Conservation (phyloP, 306 rosid species). For the Prunus dulcis region DNA sequence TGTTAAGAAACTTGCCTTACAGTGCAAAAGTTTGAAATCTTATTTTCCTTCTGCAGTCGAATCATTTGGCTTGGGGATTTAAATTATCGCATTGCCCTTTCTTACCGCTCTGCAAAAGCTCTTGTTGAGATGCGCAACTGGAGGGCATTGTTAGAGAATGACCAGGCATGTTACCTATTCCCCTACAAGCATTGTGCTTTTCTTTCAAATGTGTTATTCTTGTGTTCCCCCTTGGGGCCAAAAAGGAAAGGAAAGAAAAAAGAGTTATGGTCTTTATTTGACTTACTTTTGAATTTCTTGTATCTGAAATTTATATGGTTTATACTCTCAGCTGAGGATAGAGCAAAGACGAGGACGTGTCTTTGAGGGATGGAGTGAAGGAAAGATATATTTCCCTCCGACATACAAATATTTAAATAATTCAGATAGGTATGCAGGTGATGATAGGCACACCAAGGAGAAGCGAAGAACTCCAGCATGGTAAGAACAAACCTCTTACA, state of each 20-base stretch:
- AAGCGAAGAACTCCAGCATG: conserved; percentile 99
- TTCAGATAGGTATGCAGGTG: conserved; percentile 95
- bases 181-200: background rate
- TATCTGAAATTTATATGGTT: conserved; percentile 27
- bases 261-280: conserved; percentile 4
- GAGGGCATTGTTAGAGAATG: conserved; percentile 81
- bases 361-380: conserved; percentile 91
- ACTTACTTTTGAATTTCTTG: conserved; percentile 14
- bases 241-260: conserved; percentile 6
- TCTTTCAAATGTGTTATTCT: background rate
- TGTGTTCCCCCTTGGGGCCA: conserved; percentile 9
- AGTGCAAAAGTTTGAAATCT: conserved; percentile 10
- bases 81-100: conserved; percentile 90
- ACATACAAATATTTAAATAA: conserved; percentile 96
- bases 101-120: conserved; percentile 80
- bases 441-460: conserved; percentile 68
- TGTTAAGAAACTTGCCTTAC: conserved; percentile 4
- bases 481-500: conserved; percentile 38
- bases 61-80: conserved; percentile 97
- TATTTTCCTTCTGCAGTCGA: conserved; percentile 58
- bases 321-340: conserved; percentile 66
- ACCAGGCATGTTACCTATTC: conserved; percentile 63
- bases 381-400: conserved; percentile 95
- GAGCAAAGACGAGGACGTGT: conserved; percentile 78
- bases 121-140: conserved; percentile 94